Conservation (phyloP, 164 flowering plant species). For the Dillenia suffruticosa region DNA sequence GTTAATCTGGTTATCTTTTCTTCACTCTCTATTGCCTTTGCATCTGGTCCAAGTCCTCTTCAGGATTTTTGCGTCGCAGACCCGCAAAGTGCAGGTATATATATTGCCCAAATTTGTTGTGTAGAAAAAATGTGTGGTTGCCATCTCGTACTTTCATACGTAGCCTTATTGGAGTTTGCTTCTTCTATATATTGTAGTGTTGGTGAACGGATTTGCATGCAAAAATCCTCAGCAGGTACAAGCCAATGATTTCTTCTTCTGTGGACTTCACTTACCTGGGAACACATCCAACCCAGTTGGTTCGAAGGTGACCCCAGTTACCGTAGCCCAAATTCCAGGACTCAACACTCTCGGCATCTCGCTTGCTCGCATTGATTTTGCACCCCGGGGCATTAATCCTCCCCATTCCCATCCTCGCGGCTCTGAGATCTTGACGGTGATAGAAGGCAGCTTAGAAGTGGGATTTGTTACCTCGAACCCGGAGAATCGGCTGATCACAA, state of each 20-base stretch:
- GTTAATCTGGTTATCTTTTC: too few relatives aligned
- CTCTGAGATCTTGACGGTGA: slow-evolving; percentile 13
- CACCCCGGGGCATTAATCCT: background rate
- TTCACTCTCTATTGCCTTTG: too few relatives aligned
- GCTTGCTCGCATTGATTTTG: slow-evolving; percentile 1
- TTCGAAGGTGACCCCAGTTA: slow-evolving; percentile 2
- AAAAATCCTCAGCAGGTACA: slow-evolving; percentile 9
- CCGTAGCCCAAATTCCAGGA: background rate
- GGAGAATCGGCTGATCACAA: slow-evolving; percentile 7
- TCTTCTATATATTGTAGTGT: background rate
- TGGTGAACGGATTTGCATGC: slow-evolving; percentile 18
- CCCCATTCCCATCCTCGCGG: background rate
- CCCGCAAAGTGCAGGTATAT: too few relatives aligned
- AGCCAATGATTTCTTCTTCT: slow-evolving; percentile 15
- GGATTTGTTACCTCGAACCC: slow-evolving; percentile 11
- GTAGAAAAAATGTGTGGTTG: too few relatives aligned
- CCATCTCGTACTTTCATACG: too few relatives aligned
- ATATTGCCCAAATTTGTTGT: too few relatives aligned
- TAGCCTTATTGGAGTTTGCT: background rate
- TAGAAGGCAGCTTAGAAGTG: slow-evolving; percentile 8
- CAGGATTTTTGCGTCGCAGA: too few relatives aligned
- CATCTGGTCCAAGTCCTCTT: too few relatives aligned
- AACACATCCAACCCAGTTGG: slow-evolving; percentile 7
- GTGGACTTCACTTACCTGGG: slow-evolving; percentile 8
- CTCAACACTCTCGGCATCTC: slow-evolving; percentile 15